Evolutionary conservation across 2,329 filamentous ascomycete species (phyloP), one percentile per base, ranked within the genome.

Genomic region (Fusarium sp.): DNA sequence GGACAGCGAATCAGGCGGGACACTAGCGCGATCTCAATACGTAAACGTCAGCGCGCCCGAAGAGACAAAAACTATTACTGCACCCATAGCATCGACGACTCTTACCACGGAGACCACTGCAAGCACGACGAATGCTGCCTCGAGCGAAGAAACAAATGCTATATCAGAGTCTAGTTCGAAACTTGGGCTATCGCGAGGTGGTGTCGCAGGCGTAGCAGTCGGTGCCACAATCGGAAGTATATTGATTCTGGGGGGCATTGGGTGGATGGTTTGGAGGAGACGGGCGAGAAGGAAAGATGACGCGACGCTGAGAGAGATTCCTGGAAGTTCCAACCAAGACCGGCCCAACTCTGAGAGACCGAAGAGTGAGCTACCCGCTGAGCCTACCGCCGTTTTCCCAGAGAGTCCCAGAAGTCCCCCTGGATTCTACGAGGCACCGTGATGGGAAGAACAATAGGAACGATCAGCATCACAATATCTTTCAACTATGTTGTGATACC

Each of bases 361-460:
- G 10, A 59, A 59, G 56, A 59, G 56, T 4, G 56, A 59, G 30
- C 25, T 59, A n/a, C 56, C 56, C 2, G 56, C 56, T 0, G 56
- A 59, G 4, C 56, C 56, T 7, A 30, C 6, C 4, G 4, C 6
- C 11, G 6, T 56, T 11, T 3, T 41, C 1, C 1, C 23, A 9
- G 50, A 40, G 4, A n/a, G 41, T 2, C 56, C 51, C 0, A n/a
- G 41, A 6, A 16, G 41, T 8, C 56, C 51, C 18, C 25, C 30
- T 12, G 7, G 12, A 3, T 14, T 59, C 2, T 59, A 59, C 2
- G 51, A 59, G 25, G 56, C 41, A 18, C 56, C 20, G 20, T 20
- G 20, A 20, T 20, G 20, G 20, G 20, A 20, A 20, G 20, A 20
- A 20, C 20, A 20, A 20, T 20, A 20, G 20, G 20, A 20, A 20